Conservation (phyloP, 1,284 basidiomycete genomes). For the Pyrrhoderma lamaoense region DNA sequence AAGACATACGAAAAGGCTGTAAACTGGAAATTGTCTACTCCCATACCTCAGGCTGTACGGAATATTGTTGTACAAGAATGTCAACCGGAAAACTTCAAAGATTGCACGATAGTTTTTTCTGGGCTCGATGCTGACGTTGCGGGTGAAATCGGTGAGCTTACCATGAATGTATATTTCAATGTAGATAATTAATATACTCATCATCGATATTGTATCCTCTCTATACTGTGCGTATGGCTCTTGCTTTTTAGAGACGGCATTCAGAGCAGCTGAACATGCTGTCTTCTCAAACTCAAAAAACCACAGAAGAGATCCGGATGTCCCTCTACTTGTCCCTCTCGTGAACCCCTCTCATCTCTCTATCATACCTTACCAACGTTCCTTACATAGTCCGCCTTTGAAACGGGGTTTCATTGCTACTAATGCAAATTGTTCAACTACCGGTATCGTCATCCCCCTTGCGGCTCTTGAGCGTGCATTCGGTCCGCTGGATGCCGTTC, state of each 20-base stretch:
- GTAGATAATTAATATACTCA: no score
- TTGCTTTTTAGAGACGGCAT: conserved; percentile 70
- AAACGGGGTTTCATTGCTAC: conserved; percentile 93
- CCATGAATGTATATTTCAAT: not conserved
- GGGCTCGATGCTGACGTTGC: conserved; percentile 94
- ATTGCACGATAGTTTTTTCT: conserved; percentile 89
- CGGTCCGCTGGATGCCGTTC: conserved; percentile 84
- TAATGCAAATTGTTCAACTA: conserved; percentile 98
- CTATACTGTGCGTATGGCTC: conserved; percentile 5
- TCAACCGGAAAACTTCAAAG: conserved; percentile 67
- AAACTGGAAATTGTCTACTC: conserved; percentile 86
- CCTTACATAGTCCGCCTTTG: conserved; percentile 62
- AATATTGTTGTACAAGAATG: conserved; percentile 78
- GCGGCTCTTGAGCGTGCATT: conserved; percentile 89
- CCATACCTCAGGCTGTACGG: conserved; percentile 65
- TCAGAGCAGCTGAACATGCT: conserved; percentile 81
- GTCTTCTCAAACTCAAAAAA: conserved; percentile 99
- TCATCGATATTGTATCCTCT: no score
- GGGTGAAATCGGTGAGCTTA: conserved; percentile 79
- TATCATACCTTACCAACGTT: conserved; percentile 80
- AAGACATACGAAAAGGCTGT: conserved; percentile 75
- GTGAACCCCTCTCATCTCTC: conserved; percentile 87
- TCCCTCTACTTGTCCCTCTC: conserved; percentile 96
- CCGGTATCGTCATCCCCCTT: conserved; percentile 88
- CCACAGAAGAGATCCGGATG: conserved; percentile 86